Evolutionary conservation across 1,284 basidiomycete species (phyloP), one percentile per base, ranked within the genome.

Genomic region (Cryptococcus sp.): DNA sequence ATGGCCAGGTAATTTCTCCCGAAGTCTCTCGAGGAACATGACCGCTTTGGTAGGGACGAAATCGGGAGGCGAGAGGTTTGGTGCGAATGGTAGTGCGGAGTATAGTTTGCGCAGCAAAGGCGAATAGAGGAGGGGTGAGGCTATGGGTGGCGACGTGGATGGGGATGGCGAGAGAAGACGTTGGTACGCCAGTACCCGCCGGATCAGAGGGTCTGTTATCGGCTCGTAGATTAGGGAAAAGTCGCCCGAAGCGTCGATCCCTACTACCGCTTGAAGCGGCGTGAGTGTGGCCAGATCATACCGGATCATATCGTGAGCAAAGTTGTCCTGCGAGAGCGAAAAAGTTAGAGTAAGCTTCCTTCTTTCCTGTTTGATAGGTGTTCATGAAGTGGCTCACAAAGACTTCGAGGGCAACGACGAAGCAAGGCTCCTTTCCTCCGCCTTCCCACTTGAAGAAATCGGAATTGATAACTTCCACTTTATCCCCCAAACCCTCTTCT

Each of bases 11-110:
- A 99, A 95, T 74, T 89, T 82, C 40, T 83, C 82, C 50, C 90
- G 85, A n/a, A 99, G 83, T 11, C 88, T 87, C 67, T 88, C 87
- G 19, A 99, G 81, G 65, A 99, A 87, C 61, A 85, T 85, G 23
- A 98, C 82, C n/a, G 93, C 85, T 53, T 92, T 89, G 0, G 96
- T 98, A 1, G 96, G 96, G 61, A 99, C 83, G 78, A 88, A 99
- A 74, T 98, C 91, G 0, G 91, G 88, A n/a, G 79, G 66, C 1
- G 92, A 90, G 17, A 99, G 82, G 78, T 99, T 99, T 3, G 95
- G 88, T 2, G 90, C 88, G 74, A 99, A 92, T 0, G 93, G 93
- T 31, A 96, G 80, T 38, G 82, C 80, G 6, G 83, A 72, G 73
- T 88, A 89, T 19, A 88, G 53, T n/a, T 82, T 84, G 50, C 91